A percentile compares a stretch with the other conserved stretches of the same genome.
These are phyloP conservation scores for Pestalotiopsis sp. DNA, from an alignment of 2,329 filamentous ascomycete species.

Conservation along the genomic window DNA sequence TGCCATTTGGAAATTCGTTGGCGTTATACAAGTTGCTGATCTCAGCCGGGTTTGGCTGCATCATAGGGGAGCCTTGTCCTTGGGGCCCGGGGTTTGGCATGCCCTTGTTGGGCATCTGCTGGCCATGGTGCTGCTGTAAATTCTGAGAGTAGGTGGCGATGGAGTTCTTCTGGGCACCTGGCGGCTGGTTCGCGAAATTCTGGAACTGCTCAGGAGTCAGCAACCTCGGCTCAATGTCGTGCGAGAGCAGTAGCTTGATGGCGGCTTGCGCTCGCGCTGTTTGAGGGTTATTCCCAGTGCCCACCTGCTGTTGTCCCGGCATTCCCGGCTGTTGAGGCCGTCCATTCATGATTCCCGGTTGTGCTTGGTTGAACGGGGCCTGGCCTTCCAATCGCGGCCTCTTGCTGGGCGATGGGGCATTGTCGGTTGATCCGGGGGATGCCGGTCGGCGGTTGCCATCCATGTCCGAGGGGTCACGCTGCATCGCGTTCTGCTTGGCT, in stretches of 20 bases:
- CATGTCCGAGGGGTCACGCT: slow-evolving; percentile 83
- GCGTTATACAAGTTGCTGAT: slow-evolving; percentile 64
- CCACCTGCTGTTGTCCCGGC: slow-evolving; percentile 70
- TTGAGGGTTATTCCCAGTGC: slow-evolving; percentile 35
- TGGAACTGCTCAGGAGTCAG: slow-evolving; percentile 78
- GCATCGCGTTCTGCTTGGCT: slow-evolving; percentile 79
- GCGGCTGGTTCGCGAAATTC: slow-evolving; percentile 54
- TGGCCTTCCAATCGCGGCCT: slow-evolving; percentile 78
- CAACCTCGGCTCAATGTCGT: slow-evolving; percentile 73
- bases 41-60: slow-evolving; percentile 64
- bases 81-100: slow-evolving; percentile 73
- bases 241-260: slow-evolving; percentile 62
- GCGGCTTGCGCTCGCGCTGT: slow-evolving; percentile 31
- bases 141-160: slow-evolving; percentile 86
- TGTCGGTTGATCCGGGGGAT: slow-evolving; percentile 81
- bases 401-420: slow-evolving; percentile 90
- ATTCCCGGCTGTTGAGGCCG: slow-evolving; percentile 64
- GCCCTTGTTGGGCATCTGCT: slow-evolving; percentile 78
- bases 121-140: slow-evolving; percentile 78
- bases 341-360: slow-evolving; percentile 71
- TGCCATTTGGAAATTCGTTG: slow-evolving; percentile 57
- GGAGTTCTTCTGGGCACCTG: slow-evolving; percentile 73
- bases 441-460: slow-evolving; percentile 80
- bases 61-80: slow-evolving; percentile 81
- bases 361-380: slow-evolving; percentile 70